Evolutionary conservation across 2,329 filamentous ascomycete genomes (phyloP), one percentile per base, ranked within the genome.

Genomic region (Aspergillus texensis): DNA sequence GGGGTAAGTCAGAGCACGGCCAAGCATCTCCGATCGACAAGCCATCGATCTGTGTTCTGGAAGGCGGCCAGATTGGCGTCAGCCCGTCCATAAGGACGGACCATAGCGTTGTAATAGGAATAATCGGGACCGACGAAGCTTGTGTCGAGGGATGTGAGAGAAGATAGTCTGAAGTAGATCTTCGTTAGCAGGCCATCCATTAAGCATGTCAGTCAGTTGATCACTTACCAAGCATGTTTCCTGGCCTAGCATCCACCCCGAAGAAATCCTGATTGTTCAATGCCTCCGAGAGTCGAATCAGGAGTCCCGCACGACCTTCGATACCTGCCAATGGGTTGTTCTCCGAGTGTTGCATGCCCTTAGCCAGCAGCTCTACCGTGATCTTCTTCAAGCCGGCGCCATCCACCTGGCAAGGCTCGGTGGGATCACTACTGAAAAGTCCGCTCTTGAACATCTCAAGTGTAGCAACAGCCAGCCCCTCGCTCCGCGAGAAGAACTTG

Each of bases 371-470:
- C 36, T 93, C 88, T 12, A 90, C 84, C 0, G 91, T 95, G 62
- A 98, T 79, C 62, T 83, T 88, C 70, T 87, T 88, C 69, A 99
- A 82, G 0, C 90, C 95, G 6, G 88, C 87, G 67, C 90, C 93
- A 80, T 99, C 94, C 32, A 98, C 95, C 77, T 96, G 94, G 73
- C 88, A 92, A 57, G 93, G 93, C 79, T 97, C 93, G 62, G 81
- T 85, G 3, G 87, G 83, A 74, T 94, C 88, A 77, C 93, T 91
- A 68, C 93, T 97, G 80, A 98, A 98, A 39, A 92, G 75, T 39
- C 95, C 95, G 16, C 87, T 84, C 80, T 97, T 97, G 85, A 97
- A 97, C 94, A 97, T 97, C 70, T 97, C 94, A 71, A 90, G 74
- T 75, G 86, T 89, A 50, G 88, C 88, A 11, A 91, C 89, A 10